Base-by-base conservation (phyloP, 1,284 basidiomycete genomes). In the Sanghuangporus baumii region DNA sequence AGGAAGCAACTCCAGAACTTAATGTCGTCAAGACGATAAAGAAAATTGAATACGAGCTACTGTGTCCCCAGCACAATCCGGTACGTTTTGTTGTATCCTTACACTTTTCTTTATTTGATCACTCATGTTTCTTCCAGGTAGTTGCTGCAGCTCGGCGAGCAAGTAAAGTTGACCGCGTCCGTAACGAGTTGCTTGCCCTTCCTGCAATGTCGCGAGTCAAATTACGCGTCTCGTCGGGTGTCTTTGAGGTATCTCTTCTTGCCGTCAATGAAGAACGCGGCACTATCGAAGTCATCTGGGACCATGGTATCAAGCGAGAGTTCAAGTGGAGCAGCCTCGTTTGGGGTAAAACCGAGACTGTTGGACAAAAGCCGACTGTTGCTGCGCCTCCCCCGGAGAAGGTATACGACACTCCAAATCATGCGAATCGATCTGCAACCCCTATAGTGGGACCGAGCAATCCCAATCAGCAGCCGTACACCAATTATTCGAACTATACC, bases 61-160 rank as follows among this genome's bases (percentile, higher is more conserved):
- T 95, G 1, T 95, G 94, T 71, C 75, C 85, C 1, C 87, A 89
- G 68, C 91, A 94, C 70, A 94, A 94, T 68, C 91, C 91, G 7
- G 91, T 93, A 70, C 66, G 89, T 81, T 31, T 52, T 36, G 26
- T 59, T 38, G 43, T 11, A 34, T 50, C 38, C 56, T 43, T 52
- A 57, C 61, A 37, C 43, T 64, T 46, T 51, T 57, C 23, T 18
- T 51, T 46, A 64, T 36, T 20, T 54, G 12, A 59, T 37, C 34
- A 64, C 63, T 46, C 26, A 31, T 31, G 61, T 46, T 3, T 41
- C 57, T 60, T 41, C 16, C 62, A 93, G 90, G 84, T 79, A 41
- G 74, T 89, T 57, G 82, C 88, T 34, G 88, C 89, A 47, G 84
- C 81, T 41, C 90, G 89, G 72, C 89, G 85, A 69, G 83, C 83